Conservation (phyloP, 1,139 yeast genomes). For the Magnusiomyces tetraspermus region DNA sequence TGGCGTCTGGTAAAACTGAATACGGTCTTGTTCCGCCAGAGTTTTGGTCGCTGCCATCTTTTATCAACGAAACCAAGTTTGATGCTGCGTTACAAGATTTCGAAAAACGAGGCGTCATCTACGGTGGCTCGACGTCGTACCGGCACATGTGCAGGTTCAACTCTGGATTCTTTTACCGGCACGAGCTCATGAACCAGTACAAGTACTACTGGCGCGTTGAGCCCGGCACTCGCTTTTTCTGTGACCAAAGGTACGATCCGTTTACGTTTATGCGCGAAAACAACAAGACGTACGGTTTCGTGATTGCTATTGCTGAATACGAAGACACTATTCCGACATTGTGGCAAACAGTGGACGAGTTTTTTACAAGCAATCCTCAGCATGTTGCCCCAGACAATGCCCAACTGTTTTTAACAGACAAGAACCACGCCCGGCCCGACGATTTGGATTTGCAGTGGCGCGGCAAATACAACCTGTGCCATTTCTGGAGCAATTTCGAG, state of each 20-base stretch:
- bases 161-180: slow-evolving; percentile 73
- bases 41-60: slow-evolving; percentile 60
- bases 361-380: slow-evolving; percentile 54
- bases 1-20: slow-evolving; percentile 76
- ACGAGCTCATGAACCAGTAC: slow-evolving; percentile 52
- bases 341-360: slow-evolving; percentile 63
- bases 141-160: slow-evolving; percentile 78
- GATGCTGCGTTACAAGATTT: slow-evolving; percentile 45
- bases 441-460: slow-evolving; percentile 33
- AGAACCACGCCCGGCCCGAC: slow-evolving; percentile 28
- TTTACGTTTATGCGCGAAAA: slow-evolving; percentile 65
- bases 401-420: slow-evolving; percentile 58
- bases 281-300: slow-evolving; percentile 77
- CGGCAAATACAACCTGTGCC: slow-evolving; percentile 75
- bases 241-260: slow-evolving; percentile 68
- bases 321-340: slow-evolving; percentile 76
- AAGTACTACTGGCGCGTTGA: slow-evolving; percentile 93
- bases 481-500: slow-evolving; percentile 94
- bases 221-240: slow-evolving; percentile 76
- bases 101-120: slow-evolving; percentile 53
- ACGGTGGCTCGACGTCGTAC: slow-evolving; percentile 71
- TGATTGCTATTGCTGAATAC: slow-evolving; percentile 66
- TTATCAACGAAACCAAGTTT: slow-evolving; percentile 37
- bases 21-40: slow-evolving; percentile 60
- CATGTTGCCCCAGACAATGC: slow-evolving; percentile 61